phyloP scores from a whole-genome alignment of 805 yeast genomes.

The Brettanomyces anomalus region DNA sequence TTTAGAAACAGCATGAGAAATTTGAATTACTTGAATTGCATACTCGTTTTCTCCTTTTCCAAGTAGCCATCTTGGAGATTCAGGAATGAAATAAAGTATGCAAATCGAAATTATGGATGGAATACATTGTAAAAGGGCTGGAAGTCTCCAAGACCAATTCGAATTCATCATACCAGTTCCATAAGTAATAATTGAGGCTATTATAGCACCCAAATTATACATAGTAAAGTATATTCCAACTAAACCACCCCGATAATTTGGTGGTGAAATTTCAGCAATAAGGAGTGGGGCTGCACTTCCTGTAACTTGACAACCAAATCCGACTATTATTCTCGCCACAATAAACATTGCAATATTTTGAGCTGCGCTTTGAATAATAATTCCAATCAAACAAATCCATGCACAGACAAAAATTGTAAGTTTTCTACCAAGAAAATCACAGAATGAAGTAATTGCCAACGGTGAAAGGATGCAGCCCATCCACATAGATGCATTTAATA shows the following conservation, averaged over 20 bases:
- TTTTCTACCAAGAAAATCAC: slow-evolving; percentile 48
- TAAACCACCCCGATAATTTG: slow-evolving; percentile 17
- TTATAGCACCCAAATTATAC: slow-evolving; percentile 35
- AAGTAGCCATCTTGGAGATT: slow-evolving; percentile 29
- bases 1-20: slow-evolving; percentile 25
- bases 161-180: slow-evolving; percentile 28
- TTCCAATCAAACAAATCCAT: slow-evolving; percentile 44
- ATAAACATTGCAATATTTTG: slow-evolving; percentile 23
- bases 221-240: slow-evolving; percentile 35
- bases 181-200: slow-evolving; percentile 33
- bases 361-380: slow-evolving; percentile 39
- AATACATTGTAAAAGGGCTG: slow-evolving; percentile 39
- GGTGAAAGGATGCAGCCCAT: slow-evolving; percentile 4
- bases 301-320: slow-evolving; percentile 20
- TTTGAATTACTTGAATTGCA: slow-evolving; percentile 25
- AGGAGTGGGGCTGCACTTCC: slow-evolving; percentile 20
- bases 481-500: slow-evolving; percentile 7
- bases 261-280: slow-evolving; percentile 22
- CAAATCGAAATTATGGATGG: slow-evolving; percentile 32
- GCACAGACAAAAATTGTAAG: slow-evolving; percentile 45
- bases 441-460: slow-evolving; percentile 24
- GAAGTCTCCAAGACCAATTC: slow-evolving; percentile 43
- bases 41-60: slow-evolving; percentile 26
- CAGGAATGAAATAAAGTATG: slow-evolving; percentile 30
- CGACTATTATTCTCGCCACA: slow-evolving; percentile 24